Base-by-base conservation (phyloP, 169 alveolate species). In the Plasmodium blacklocki region DNA sequence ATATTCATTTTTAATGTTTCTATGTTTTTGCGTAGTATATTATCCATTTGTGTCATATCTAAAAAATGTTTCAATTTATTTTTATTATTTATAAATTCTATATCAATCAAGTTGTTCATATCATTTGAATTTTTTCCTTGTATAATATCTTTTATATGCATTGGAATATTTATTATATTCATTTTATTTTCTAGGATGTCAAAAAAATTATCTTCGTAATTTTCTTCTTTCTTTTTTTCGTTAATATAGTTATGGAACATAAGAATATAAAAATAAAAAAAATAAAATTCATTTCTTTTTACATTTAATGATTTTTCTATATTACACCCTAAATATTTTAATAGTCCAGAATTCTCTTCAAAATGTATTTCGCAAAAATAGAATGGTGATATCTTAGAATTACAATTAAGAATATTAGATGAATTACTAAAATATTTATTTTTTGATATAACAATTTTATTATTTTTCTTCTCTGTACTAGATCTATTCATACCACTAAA, bases 321-420 rank as follows among this genome's bases (percentile, higher is more conserved):
- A 5, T 83, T 49, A 18, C 2, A 49, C n/a, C 58, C 14, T 72
- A 83, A 49, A 54, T 49, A 83, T 29, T 68, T 83, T 56, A 62
- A 26, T 26, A 67, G 70, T 83, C 26, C 74, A 47, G 9, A 83
- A 50, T 83, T 68, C 0, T 68, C 45, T 18, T 83, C 83, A 12
- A 60, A 56, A 29, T 68, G 39, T 6, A 68, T 29, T 68, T 83
- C 91, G 11, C 91, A 83, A 5, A 83, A 47, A 49, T 83, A 83
- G 60, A 83, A 83, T 12, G 47, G 47, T 39, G 47, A 39, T 39
- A 39, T 18, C 47, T 39, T 39, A 39, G 5, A 39, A 39, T 39
- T 39, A 39, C 11, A 39, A 5, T 39, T 39, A 1, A 39, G 0
- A 39, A 39, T 39, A 39, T 39, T 39, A 39, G 47, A 39, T 39